phyloP scores from a whole-genome alignment of 208 protist genomes.

The Acanthamoeba lenticulata region DNA sequence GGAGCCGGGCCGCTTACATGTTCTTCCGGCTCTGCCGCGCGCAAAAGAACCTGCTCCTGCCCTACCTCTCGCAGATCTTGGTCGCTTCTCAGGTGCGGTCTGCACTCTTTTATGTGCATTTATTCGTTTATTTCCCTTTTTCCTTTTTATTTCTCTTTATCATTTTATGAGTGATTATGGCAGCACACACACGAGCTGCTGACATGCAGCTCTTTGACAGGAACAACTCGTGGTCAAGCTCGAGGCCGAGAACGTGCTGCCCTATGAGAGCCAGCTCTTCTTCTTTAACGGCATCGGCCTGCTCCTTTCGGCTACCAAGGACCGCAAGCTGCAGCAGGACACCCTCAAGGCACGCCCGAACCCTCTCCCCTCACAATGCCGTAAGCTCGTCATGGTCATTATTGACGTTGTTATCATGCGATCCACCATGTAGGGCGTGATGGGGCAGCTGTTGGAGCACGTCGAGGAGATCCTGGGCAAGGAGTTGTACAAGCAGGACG shows the following conservation, averaged over 20 bases:
- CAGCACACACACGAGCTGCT: no score
- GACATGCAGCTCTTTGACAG: neutral
- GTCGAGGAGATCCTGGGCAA: slow-evolving; percentile 13
- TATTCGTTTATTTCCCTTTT: no score
- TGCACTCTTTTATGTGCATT: no score
- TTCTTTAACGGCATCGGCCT: slow-evolving; percentile 39
- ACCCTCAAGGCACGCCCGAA: neutral
- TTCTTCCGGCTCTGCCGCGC: neutral
- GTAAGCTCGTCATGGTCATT: no score
- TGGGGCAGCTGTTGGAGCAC: neutral
- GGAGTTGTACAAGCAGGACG: slow-evolving; percentile 43
- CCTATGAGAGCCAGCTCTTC: slow-evolving; percentile 31
- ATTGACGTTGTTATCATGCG: no score
- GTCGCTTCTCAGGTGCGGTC: neutral
- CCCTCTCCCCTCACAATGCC: neutral
- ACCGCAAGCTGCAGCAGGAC: slow-evolving; percentile 27
- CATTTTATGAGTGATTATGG: no score
- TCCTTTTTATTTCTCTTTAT: no score
- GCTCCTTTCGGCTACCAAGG: neutral
- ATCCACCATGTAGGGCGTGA: neutral
- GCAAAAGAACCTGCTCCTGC: slow-evolving; percentile 17
- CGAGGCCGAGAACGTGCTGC: neutral
- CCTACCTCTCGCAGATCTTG: slow-evolving; percentile 14
- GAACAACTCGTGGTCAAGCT: slow-evolving; percentile 1
- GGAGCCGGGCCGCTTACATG: slow-evolving; percentile 21